These are phyloP conservation scores for Diplodia intermedia DNA, from an alignment of 2,329 filamentous ascomycete genomes.

Conservation along the genomic window DNA sequence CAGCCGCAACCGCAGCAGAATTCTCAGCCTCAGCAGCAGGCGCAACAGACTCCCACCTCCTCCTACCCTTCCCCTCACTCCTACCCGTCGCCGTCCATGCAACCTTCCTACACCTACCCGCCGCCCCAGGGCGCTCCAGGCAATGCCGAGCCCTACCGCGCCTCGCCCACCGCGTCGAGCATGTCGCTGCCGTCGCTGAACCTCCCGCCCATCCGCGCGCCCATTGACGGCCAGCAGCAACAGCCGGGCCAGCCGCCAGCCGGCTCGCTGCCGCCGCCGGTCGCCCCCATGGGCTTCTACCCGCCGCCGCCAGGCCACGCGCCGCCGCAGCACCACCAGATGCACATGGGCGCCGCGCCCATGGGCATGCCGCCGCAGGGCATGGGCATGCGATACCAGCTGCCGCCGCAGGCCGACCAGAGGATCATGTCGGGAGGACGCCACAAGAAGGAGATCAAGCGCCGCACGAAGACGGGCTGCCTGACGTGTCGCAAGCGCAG, in stretches of 20 bases:
- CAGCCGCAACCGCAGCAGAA: conserved; percentile 30
- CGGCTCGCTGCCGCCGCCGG: conserved; percentile 61
- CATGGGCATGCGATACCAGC: conserved; percentile 61
- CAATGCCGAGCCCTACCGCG: conserved; percentile 53
- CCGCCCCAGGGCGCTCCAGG: conserved; percentile 48
- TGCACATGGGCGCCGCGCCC: conserved; percentile 44
- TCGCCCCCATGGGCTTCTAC: conserved; percentile 59
- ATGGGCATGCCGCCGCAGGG: conserved; percentile 55
- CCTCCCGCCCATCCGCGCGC: conserved; percentile 59
- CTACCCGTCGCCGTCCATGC: conserved; percentile 59
- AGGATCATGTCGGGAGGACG: conserved; percentile 67
- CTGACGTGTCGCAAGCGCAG: conserved; percentile 64
- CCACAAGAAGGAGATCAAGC: conserved; percentile 77
- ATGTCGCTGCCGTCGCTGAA: conserved; percentile 55
- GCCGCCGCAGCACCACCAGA: conserved; percentile 38
- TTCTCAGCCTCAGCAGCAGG: conserved; percentile 31
- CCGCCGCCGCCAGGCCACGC: conserved; percentile 54
- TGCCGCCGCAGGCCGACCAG: conserved; percentile 60
- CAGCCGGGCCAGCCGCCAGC: conserved; percentile 40
- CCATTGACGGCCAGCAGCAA: conserved; percentile 51
- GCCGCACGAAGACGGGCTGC: conserved; percentile 77
- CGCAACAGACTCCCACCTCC: conserved; percentile 41
- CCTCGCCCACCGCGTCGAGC: conserved; percentile 54
- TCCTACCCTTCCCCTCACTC: conserved; percentile 58
- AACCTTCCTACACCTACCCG: conserved; percentile 58